phyloP scores from a whole-genome alignment of 2,329 filamentous ascomycete genomes.

The Alternaria sp. region DNA sequence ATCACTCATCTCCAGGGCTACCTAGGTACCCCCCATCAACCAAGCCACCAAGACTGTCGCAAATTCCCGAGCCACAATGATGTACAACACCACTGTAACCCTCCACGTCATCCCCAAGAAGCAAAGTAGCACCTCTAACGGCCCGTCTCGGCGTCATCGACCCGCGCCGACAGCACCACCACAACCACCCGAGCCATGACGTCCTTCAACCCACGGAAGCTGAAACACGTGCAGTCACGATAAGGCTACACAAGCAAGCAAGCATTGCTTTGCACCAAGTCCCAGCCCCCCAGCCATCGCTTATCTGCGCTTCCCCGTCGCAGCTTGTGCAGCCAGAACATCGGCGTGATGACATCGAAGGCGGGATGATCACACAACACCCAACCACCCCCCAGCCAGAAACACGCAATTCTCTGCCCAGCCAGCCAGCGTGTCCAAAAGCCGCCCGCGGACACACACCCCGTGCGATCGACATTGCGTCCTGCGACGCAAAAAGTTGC shows the following conservation, averaged over 20 bases:
- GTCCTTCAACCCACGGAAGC: neutral
- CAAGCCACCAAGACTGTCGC: neutral
- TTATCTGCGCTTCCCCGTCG: constrained; percentile 2
- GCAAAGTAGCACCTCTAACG: constrained; percentile 1
- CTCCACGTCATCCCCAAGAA: constrained; percentile 2
- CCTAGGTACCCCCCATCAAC: neutral
- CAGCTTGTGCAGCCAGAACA: neutral
- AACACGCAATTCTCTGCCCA: neutral
- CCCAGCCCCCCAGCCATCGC: neutral
- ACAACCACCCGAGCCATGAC: constrained; percentile 1
- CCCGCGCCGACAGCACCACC: constrained; percentile 2
- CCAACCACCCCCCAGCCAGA: neutral
- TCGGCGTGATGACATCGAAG: constrained; percentile 5
- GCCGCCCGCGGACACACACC: neutral
- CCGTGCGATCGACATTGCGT: constrained; percentile 1
- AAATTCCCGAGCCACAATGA: neutral
- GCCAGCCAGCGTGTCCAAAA: neutral
- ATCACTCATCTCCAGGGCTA: neutral
- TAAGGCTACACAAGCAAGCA: neutral
- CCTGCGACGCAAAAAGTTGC: constrained; percentile 1
- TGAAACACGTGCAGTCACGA: constrained; percentile 9
- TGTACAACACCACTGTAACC: neutral
- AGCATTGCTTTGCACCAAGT: neutral
- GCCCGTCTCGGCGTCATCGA: constrained; percentile 9
- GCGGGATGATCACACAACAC: constrained; percentile 4